Base-by-base conservation (phyloP, 2,329 filamentous ascomycete species). In the Chaetomiaceae sp. region DNA sequence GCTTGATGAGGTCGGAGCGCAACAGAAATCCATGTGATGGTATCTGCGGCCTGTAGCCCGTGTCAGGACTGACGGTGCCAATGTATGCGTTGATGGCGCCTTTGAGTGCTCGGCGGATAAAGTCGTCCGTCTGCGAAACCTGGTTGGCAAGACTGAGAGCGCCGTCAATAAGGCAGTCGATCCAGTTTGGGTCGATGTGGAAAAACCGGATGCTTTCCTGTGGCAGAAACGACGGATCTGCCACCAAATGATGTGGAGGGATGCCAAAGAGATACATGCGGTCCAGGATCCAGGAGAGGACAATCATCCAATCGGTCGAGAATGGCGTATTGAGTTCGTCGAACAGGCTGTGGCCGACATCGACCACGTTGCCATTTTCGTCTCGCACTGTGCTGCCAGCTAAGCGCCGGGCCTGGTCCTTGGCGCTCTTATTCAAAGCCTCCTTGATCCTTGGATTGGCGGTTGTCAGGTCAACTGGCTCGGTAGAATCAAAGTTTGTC, bases 191-290 rank as follows among this genome's bases (percentile, higher is more conserved):
- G 47, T 78, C 75, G 10, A 78, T 71, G 32, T 65, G 51, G 61
- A 78, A 78, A 63, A 75, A 74, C 0, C 72, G 65, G 0, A 78
- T 41, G 10, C 49, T 65, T 54, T 78, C 75, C 3, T 32, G 40
- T 0, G 61, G 67, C 0, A 77, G 59, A 32, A 67, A 57, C 0
- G 53, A 59, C 0, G 71, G 67, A 21, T 77, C 73, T 0, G 66
- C 38, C 3, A 77, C 56, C 2, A 76, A 61, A 50, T 67, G 74
- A 36, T 75, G 72, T 0, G 69, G 58, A 0, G 74, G 74, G 0
- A 77, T 63, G 1, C 64, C 62, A 0, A 49, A 48, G 1, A 76
- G 62, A 49, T 65, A 72, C 48, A 72, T 60, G 2, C 61, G 61
- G 48, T 76, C 70, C 1, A 71, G 16, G 0, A 75, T 20, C 65